phyloP scores from a whole-genome alignment of 164 flowering plant species.

The Amborella trichopoda region DNA sequence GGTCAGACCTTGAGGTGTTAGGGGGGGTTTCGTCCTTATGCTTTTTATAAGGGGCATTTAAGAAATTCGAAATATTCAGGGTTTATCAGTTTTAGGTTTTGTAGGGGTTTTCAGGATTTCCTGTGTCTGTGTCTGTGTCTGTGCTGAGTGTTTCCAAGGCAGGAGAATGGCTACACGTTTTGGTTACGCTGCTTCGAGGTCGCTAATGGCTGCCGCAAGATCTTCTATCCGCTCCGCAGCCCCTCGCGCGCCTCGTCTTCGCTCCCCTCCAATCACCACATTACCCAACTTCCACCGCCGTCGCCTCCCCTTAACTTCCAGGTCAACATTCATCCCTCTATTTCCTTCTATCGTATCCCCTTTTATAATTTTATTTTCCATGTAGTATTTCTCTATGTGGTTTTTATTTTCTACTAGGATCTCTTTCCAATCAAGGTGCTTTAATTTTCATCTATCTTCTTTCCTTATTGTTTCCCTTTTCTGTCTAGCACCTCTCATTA shows the following conservation, averaged over 20 bases:
- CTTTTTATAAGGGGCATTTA: too few relatives aligned
- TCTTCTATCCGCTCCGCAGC: conserved; percentile 34
- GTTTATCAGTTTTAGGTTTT: too few relatives aligned
- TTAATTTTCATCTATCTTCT: background rate
- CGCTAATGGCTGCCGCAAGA: conserved; percentile 53
- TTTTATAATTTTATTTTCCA: background rate
- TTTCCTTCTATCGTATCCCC: background rate
- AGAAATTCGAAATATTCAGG: too few relatives aligned
- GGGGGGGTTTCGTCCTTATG: too few relatives aligned
- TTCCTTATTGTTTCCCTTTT: background rate
- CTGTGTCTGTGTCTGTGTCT: too few relatives aligned
- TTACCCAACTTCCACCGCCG: conserved; percentile 25
- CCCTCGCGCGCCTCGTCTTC: conserved; percentile 51
- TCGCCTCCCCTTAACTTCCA: conserved; percentile 42
- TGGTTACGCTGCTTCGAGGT: conserved; percentile 57
- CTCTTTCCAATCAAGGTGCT: background rate
- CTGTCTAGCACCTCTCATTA: background rate
- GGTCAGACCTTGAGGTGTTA: too few relatives aligned
- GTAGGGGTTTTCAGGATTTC: too few relatives aligned
- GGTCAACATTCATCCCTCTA: conserved; percentile 16
- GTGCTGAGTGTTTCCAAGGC: too few relatives aligned
- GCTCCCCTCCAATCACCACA: conserved; percentile 33
- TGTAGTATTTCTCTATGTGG: background rate
- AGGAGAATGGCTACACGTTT: conserved; percentile 85
- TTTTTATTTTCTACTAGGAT: background rate